Evolutionary conservation across 495 filamentous ascomycete genomes (phyloP).

Genomic region (Lasiosphaeris hirsuta): DNA sequence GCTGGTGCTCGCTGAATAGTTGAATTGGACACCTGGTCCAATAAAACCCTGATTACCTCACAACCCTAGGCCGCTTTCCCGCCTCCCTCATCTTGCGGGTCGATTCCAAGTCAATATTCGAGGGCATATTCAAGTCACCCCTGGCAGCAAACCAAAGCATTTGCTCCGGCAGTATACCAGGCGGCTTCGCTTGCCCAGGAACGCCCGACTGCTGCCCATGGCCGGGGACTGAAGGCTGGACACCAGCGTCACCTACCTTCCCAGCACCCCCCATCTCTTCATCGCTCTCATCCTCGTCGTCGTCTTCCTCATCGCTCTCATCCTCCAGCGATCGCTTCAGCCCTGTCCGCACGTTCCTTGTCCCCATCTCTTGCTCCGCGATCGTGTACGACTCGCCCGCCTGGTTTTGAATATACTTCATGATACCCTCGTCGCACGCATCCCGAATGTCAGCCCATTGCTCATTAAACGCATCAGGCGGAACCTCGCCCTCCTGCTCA

Average conservation of each 20-base stretch:
- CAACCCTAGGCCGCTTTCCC: background rate
- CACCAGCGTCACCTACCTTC: slow-evolving; percentile 31
- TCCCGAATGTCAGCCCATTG: slow-evolving; percentile 42
- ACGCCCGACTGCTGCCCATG: background rate
- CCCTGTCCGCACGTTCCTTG: slow-evolving; percentile 71
- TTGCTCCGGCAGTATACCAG: slow-evolving; percentile 24
- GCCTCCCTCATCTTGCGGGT: slow-evolving; percentile 7
- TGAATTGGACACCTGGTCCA: too few species aligned
- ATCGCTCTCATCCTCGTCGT: slow-evolving; percentile 50
- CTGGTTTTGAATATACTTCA: slow-evolving; percentile 45
- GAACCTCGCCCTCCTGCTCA: slow-evolving; percentile 29
- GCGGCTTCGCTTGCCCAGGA: background rate
- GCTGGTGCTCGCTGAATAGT: too few species aligned
- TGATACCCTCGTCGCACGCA: slow-evolving; percentile 33
- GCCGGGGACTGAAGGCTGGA: background rate
- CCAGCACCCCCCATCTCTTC: slow-evolving; percentile 31
- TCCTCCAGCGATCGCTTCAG: slow-evolving; percentile 56
- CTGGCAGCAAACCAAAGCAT: slow-evolving; percentile 31
- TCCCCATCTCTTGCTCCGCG: slow-evolving; percentile 62
- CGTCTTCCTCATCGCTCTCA: slow-evolving; percentile 52
- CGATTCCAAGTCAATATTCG: slow-evolving; percentile 24
- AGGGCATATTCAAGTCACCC: slow-evolving; percentile 33
- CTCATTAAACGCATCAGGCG: slow-evolving; percentile 38
- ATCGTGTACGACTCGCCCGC: slow-evolving; percentile 57
- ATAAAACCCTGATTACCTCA: background rate